phyloP scores from a whole-genome alignment of 2,329 filamentous ascomycete genomes.

The Onygenales sp. region DNA sequence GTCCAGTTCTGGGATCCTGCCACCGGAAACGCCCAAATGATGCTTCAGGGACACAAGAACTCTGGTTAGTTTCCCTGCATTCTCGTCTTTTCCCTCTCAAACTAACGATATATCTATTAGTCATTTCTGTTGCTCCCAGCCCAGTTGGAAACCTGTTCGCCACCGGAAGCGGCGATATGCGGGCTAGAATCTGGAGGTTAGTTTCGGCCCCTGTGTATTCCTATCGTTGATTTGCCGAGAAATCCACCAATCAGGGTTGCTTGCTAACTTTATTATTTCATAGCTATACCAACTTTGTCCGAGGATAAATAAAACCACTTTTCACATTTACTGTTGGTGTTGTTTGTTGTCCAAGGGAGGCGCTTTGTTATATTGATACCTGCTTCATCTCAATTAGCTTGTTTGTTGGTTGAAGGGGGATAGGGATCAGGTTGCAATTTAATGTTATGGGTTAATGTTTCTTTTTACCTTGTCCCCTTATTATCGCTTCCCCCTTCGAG shows the following conservation, averaged over 20 bases:
- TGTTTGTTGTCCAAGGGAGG: neutral
- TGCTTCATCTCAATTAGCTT: neutral
- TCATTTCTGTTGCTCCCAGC: slow-evolving; percentile 93
- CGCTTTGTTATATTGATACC: neutral
- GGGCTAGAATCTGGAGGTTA: slow-evolving; percentile 91
- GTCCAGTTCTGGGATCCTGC: slow-evolving; percentile 98
- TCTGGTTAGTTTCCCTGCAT: slow-evolving; percentile 47
- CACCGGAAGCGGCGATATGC: slow-evolving; percentile 94
- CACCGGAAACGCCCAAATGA: slow-evolving; percentile 88
- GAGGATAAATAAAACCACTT: neutral
- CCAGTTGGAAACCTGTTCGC: slow-evolving; percentile 83
- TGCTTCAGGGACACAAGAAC: slow-evolving; percentile 98
- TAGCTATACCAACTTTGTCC: neutral
- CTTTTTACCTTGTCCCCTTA: too few relatives aligned
- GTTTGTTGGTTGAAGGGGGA: neutral
- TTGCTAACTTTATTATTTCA: neutral
- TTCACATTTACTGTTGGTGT: too few relatives aligned
- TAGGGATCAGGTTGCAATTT: neutral
- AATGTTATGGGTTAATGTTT: neutral
- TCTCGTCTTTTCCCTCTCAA: neutral
- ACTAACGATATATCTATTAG: slow-evolving; percentile 34
- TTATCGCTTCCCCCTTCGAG: too few relatives aligned
- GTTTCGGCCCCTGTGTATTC: slow-evolving; percentile 11
- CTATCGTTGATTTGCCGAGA: neutral
- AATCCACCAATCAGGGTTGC: neutral